Percentiles rank a stretch among this genome's conserved stretches.
Evolutionary conservation across 2,329 filamentous ascomycete genomes (phyloP).

Genomic region (Fusarium sp.): DNA sequence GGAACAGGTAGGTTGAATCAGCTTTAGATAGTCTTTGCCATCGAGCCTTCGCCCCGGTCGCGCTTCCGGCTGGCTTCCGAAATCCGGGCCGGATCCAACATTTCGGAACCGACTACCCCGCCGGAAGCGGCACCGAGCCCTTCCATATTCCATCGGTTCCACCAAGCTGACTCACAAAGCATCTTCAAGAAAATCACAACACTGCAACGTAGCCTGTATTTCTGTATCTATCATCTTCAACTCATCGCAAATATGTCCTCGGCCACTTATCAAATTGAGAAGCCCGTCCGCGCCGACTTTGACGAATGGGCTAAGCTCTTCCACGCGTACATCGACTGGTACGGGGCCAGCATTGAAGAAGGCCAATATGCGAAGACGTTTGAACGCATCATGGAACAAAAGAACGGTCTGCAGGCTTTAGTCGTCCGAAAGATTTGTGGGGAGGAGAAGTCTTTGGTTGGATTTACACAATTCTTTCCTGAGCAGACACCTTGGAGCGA

Average conservation of each 20-base stretch:
- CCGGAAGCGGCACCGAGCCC: background rate
- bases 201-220: background rate
- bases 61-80: background rate
- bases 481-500: constrained; percentile 37
- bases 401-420: constrained; percentile 20
- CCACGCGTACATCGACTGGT: constrained; percentile 31
- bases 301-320: constrained; percentile 28
- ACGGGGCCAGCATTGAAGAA: constrained; percentile 22
- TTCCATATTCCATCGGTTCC: background rate
- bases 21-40: too few relatives aligned
- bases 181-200: too few relatives aligned
- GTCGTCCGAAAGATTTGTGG: background rate
- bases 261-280: constrained; percentile 13
- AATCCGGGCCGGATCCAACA: background rate
- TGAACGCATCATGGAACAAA: constrained; percentile 21
- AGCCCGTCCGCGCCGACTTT: constrained; percentile 11
- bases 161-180: background rate
- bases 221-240: background rate
- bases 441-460: background rate
- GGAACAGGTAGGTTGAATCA: too few relatives aligned
- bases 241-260: background rate
- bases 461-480: constrained; percentile 35
- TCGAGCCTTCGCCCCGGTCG: background rate
- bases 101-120: constrained; percentile 6
- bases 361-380: constrained; percentile 25